phyloP scores from a whole-genome alignment of 2,329 filamentous ascomycete species.

The Teratosphaeria epicoccoides region DNA sequence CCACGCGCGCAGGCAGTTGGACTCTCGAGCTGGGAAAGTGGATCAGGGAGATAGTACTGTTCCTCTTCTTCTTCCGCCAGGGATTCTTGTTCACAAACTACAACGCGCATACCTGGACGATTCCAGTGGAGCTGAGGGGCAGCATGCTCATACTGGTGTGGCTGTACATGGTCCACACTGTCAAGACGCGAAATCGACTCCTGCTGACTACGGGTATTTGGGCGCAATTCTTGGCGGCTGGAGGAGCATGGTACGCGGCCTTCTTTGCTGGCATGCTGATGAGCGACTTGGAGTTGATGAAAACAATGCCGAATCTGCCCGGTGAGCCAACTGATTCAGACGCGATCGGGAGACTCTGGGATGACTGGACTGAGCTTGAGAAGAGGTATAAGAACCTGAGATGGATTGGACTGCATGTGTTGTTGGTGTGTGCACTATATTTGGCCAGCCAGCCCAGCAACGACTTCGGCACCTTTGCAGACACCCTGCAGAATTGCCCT shows the following conservation, averaged over 20 bases:
- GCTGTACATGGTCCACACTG: constrained; percentile 40
- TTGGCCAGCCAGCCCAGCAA: constrained; percentile 15
- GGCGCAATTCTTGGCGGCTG: constrained; percentile 9
- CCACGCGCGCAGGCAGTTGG: constrained; percentile 29
- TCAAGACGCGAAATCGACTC: constrained; percentile 10
- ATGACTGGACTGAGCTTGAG: constrained; percentile 1
- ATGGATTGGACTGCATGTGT: constrained; percentile 9
- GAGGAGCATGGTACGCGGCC: constrained; percentile 48
- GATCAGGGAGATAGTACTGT: constrained; percentile 52
- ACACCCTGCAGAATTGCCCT: constrained; percentile 13
- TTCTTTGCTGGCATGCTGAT: constrained; percentile 53
- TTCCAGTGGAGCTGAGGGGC: constrained; percentile 53
- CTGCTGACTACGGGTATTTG: constrained; percentile 10
- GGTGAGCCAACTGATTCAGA: constrained; percentile 22
- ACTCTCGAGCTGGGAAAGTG: constrained; percentile 40
- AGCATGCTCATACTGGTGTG: constrained; percentile 52
- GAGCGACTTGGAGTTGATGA: constrained; percentile 50
- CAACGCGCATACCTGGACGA: constrained; percentile 42
- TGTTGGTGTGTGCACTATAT: constrained; percentile 14
- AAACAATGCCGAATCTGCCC: constrained; percentile 50
- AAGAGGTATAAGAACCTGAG: constrained; percentile 6
- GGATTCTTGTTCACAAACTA: constrained; percentile 19
- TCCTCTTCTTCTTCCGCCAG: constrained; percentile 53
- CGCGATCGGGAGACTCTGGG: constrained; percentile 11
- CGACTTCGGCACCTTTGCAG: constrained; percentile 9